These are phyloP conservation scores for Omphalotus olearius DNA, from an alignment of 1,284 basidiomycete species.

Conservation along the genomic window DNA sequence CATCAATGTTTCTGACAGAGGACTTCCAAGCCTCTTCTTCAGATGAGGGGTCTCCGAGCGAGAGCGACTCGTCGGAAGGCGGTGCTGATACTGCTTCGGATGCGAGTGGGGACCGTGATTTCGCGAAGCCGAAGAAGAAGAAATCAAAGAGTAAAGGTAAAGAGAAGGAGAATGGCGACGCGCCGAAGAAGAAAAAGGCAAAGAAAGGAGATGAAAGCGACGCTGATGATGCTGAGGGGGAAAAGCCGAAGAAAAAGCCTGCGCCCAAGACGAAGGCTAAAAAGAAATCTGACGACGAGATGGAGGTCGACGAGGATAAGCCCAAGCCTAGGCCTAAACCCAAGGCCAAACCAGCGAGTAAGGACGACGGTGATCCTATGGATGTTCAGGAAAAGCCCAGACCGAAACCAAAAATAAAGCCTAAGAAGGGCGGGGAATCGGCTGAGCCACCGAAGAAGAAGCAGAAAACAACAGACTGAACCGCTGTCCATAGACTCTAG, in stretches of 20 bases:
- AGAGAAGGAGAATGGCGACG: constrained; percentile 35
- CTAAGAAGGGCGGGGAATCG: constrained; percentile 36
- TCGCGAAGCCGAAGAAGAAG: constrained; percentile 47
- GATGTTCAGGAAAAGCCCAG: constrained; percentile 38
- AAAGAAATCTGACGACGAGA: constrained; percentile 22
- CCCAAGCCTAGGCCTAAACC: constrained; percentile 42
- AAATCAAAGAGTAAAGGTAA: constrained; percentile 32
- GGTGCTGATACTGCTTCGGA: constrained; percentile 82
- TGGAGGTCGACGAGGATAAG: constrained; percentile 34
- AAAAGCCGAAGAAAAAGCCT: constrained; percentile 27
- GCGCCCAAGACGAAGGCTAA: constrained; percentile 28
- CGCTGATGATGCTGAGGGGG: constrained; percentile 25
- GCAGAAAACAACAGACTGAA: constrained; percentile 25
- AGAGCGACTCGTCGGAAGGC: constrained; percentile 65
- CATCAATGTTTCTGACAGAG: constrained; percentile 43
- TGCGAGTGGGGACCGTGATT: constrained; percentile 65
- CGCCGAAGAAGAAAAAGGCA: constrained; percentile 24
- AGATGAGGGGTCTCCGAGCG: constrained; percentile 81
- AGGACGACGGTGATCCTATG: constrained; percentile 28
- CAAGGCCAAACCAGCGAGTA: constrained; percentile 30
- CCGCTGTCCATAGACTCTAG: neutral
- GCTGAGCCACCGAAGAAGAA: constrained; percentile 31
- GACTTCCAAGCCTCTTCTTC: constrained; percentile 87
- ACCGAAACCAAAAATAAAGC: constrained; percentile 45
- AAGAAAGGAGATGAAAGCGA: constrained; percentile 34